Evolutionary conservation across 1,284 basidiomycete species (phyloP).

Genomic region (Moesziomyces parantarcticus): DNA sequence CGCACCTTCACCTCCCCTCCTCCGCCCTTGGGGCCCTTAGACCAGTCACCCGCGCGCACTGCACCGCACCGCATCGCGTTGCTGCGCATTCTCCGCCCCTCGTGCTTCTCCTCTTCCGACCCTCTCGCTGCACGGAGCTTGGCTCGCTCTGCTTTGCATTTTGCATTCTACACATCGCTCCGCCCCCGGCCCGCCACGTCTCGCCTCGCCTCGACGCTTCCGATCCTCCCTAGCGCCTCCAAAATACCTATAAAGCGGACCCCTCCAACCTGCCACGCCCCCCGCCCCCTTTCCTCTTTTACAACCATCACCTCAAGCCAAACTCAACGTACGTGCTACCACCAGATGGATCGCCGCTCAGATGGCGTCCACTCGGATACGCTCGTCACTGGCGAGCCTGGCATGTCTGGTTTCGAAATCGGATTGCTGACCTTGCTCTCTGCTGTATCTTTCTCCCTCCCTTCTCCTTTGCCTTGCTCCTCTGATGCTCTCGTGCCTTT

Average conservation of each 20-base stretch:
- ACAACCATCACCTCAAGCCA: constrained; percentile 45
- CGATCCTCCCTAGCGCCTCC: constrained; percentile 5
- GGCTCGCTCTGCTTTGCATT: constrained; percentile 1
- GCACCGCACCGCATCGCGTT: no score
- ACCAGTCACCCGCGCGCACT: neutral
- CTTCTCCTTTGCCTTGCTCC: neutral
- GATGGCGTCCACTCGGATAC: constrained; percentile 3
- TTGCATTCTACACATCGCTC: neutral
- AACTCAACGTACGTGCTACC: constrained; percentile 36
- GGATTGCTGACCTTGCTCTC: constrained; percentile 2
- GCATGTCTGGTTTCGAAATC: neutral
- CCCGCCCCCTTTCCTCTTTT: constrained; percentile 22
- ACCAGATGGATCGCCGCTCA: constrained; percentile 5
- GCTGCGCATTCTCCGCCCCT: constrained; percentile 9
- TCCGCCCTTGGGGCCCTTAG: neutral
- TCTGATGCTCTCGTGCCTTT: constrained; percentile 9
- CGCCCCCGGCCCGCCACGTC: neutral
- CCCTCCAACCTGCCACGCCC: constrained; percentile 9
- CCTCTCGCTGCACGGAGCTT: constrained; percentile 3
- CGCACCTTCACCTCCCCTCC: constrained; percentile 3
- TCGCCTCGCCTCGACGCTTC: constrained; percentile 5
- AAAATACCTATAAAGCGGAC: constrained; percentile 43
- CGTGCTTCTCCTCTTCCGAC: constrained; percentile 1
- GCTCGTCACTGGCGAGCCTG: no score
- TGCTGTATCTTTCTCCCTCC: constrained; percentile 5